Conservation (phyloP, 352 stramenopile genomes). For the Globisporangium heterothallicum region DNA sequence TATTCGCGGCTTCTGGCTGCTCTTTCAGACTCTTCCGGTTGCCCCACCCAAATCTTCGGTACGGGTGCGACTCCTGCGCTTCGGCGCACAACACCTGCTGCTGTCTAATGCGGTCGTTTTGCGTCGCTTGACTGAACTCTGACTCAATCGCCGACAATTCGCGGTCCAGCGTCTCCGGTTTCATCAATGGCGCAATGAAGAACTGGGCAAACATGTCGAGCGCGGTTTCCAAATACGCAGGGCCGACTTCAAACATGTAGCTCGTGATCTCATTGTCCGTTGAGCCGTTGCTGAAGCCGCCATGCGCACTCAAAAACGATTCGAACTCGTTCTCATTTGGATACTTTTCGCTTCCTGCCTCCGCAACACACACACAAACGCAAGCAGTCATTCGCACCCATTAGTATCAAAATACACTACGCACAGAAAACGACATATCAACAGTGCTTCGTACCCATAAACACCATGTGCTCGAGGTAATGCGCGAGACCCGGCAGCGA, state of each 20-base stretch:
- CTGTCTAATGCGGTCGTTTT: slow-evolving; percentile 64
- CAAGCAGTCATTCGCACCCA: not conserved
- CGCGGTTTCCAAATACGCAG: slow-evolving; percentile 49
- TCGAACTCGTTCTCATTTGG: slow-evolving; percentile 93
- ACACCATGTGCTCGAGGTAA: slow-evolving; percentile 96
- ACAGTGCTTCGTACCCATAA: slow-evolving; percentile 72
- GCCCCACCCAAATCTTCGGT: slow-evolving; percentile 80
- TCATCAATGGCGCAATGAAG: slow-evolving; percentile 89
- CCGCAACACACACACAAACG: not conserved
- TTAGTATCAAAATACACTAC: not conserved
- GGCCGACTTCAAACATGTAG: slow-evolving; percentile 92
- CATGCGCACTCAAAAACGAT: slow-evolving; percentile 81
- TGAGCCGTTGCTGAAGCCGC: slow-evolving; percentile 89
- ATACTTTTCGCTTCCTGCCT: slow-evolving; percentile 79
- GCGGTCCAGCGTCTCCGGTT: slow-evolving; percentile 67
- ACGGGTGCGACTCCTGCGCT: slow-evolving; percentile 52
- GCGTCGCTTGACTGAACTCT: slow-evolving; percentile 78
- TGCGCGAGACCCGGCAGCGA: slow-evolving; percentile 80
- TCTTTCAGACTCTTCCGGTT: slow-evolving; percentile 72
- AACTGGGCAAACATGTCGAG: slow-evolving; percentile 94
- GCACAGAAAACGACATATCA: not conserved
- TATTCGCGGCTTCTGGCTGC: slow-evolving; percentile 27
- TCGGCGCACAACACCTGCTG: slow-evolving; percentile 78
- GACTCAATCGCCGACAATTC: slow-evolving; percentile 86
- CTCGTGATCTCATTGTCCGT: slow-evolving; percentile 91